Conservation (phyloP, 495 filamentous ascomycete species). For the Penicillium parvum region DNA sequence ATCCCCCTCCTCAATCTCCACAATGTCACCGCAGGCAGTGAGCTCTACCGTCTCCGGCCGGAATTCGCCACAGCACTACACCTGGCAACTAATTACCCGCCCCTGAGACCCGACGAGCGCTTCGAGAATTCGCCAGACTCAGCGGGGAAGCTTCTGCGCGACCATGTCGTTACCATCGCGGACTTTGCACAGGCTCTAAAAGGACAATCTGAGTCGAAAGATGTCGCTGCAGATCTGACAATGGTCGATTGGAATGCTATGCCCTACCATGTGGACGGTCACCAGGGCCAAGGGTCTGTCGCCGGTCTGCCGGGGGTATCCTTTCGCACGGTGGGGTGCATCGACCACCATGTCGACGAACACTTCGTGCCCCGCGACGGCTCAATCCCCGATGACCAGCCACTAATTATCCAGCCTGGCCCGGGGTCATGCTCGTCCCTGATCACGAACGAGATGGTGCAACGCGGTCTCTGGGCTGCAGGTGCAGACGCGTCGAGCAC, state of each 20-base stretch:
- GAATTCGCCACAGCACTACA: slow-evolving; percentile 59
- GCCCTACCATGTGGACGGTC: slow-evolving; percentile 44
- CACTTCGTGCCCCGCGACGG: slow-evolving; percentile 43
- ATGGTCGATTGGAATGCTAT: slow-evolving; percentile 91
- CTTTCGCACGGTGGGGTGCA: slow-evolving; percentile 61
- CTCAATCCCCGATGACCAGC: slow-evolving; percentile 20
- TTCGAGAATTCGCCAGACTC: slow-evolving; percentile 30
- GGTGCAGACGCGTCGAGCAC: slow-evolving; percentile 4
- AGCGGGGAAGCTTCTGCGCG: slow-evolving; percentile 33
- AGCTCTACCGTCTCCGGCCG: slow-evolving; percentile 58
- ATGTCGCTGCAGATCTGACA: slow-evolving; percentile 39
- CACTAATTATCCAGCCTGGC: slow-evolving; percentile 60
- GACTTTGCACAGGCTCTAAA: slow-evolving; percentile 30
- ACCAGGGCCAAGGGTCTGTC: slow-evolving; percentile 27
- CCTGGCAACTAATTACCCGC: slow-evolving; percentile 34
- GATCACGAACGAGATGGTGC: slow-evolving; percentile 57
- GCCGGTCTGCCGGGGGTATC: slow-evolving; percentile 34
- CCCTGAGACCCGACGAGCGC: slow-evolving; percentile 15
- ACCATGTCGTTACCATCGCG: slow-evolving; percentile 39
- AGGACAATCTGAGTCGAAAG: background rate
- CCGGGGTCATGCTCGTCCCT: slow-evolving; percentile 79
- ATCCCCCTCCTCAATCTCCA: slow-evolving; percentile 79
- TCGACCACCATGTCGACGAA: slow-evolving; percentile 94
- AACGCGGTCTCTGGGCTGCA: slow-evolving; percentile 47
- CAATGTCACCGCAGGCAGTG: slow-evolving; percentile 54